Evolutionary conservation across 1,284 basidiomycete genomes (phyloP).

Genomic region (Puccinia brachypodii): DNA sequence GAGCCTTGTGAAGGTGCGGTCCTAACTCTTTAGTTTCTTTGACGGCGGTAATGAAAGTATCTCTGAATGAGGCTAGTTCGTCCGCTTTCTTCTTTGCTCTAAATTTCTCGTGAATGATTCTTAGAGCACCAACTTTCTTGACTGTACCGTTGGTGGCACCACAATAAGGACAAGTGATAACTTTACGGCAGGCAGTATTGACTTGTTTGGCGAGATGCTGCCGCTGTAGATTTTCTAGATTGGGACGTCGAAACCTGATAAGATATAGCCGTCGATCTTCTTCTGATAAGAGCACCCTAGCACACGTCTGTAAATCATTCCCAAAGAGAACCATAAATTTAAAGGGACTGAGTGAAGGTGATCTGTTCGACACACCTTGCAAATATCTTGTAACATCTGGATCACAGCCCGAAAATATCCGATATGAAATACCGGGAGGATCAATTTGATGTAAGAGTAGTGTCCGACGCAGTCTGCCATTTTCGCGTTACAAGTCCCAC

Average conservation of each 20-base stretch:
- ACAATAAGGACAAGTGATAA: slow-evolving; percentile 89
- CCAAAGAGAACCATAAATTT: slow-evolving; percentile 21
- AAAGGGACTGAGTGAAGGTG: not conserved
- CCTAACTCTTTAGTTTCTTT: slow-evolving; percentile 83
- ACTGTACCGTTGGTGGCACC: slow-evolving; percentile 90
- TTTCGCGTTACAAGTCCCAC: slow-evolving; percentile 90
- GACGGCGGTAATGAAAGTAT: slow-evolving; percentile 77
- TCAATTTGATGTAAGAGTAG: slow-evolving; percentile 67
- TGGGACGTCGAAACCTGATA: slow-evolving; percentile 81
- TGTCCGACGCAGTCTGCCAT: slow-evolving; percentile 96
- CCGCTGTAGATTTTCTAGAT: slow-evolving; percentile 90
- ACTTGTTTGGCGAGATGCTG: slow-evolving; percentile 84
- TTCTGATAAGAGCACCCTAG: slow-evolving; percentile 87
- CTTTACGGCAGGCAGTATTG: slow-evolving; percentile 82
- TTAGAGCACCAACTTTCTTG: slow-evolving; percentile 91
- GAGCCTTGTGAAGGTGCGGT: slow-evolving; percentile 82
- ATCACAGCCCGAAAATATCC: slow-evolving; percentile 98
- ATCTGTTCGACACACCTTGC: slow-evolving; percentile 68
- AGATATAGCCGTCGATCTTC: slow-evolving; percentile 80
- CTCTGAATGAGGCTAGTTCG: slow-evolving; percentile 77
- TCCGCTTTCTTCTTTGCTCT: slow-evolving; percentile 89
- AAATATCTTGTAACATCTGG: slow-evolving; percentile 88
- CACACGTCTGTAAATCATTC: slow-evolving; percentile 70
- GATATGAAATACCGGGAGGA: slow-evolving; percentile 63
- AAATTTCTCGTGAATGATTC: slow-evolving; percentile 98